Evolutionary conservation across 768 basidiomycete species (phyloP), one percentile per base, ranked within the genome.

Genomic region (Erythrobasidium yunnanense): DNA sequence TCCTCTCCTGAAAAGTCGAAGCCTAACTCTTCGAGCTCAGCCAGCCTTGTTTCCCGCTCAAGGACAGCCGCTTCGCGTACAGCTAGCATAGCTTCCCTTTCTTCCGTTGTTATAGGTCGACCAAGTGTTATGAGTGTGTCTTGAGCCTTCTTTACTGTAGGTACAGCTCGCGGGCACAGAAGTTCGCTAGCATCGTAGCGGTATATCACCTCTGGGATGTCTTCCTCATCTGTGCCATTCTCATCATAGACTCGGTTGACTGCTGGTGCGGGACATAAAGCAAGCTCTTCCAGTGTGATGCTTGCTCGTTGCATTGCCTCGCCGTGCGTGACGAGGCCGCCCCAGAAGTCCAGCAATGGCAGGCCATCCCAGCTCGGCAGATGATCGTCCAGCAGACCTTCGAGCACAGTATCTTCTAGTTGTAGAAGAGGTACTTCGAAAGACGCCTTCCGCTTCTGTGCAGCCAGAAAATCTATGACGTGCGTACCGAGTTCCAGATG

Each of bases 401-500:
- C 82, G 34, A 88, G 76, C 23, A 90, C 72, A 7, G 76, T 75
- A 34, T 72, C 67, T 17, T 32, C 23, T 17, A 38, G 75, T 2
- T 73, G 46, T 83, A 90, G 83, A 70, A 90, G 75, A 13, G 90
- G 88, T 6, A 89, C 77, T 42, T 79, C 75, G 77, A 89, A 91
- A 55, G 83, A 73, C 6, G 78, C 78, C 69, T 82, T 81, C 77
- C 85, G 87, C 73, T 81, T 81, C 17, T 58, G 50, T 23, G 75
- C 77, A 25, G 75, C 78, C 18, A 83, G 81, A 22, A 79, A 77
- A 47, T 79, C 78, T 72, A 81, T 83, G 52, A 90, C 87, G 71
- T 91, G 89, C 42, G 85, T 83, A 30, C 89, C 89, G 18, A 83
- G 80, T 77, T 91, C 89, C 60, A 90, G 81, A 72, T 89, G 89